Evolutionary conservation across 2,329 filamentous ascomycete genomes (phyloP).

Genomic region (Xylaria sp.): DNA sequence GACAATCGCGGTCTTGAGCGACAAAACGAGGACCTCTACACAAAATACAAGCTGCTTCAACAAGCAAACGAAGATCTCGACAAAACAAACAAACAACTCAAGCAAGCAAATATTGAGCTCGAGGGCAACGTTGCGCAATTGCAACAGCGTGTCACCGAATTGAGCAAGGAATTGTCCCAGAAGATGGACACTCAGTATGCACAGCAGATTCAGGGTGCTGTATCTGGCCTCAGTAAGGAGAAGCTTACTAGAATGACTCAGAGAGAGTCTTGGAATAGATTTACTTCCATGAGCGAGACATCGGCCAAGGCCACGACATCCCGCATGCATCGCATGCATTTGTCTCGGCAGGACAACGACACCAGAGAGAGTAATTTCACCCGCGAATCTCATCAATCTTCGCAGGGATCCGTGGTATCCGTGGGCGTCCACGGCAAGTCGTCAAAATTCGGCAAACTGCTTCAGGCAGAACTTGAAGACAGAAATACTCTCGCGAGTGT

Average conservation of each 20-base stretch:
- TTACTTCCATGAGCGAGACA: conserved; percentile 37
- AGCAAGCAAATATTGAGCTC: conserved; percentile 52
- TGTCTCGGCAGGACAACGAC: conserved; percentile 44
- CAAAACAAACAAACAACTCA: no score
- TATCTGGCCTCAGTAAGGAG: conserved; percentile 26
- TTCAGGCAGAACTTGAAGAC: conserved; percentile 43
- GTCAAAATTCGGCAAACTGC: conserved; percentile 41
- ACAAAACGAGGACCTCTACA: conserved; percentile 61
- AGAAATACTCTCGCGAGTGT: conserved; percentile 39
- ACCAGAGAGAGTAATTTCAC: conserved; percentile 45
- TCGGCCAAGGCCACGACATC: conserved; percentile 41
- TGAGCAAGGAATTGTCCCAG: conserved; percentile 35
- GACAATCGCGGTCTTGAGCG: conserved; percentile 60
- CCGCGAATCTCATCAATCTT: conserved; percentile 39
- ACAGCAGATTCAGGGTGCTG: conserved; percentile 59
- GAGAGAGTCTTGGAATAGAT: conserved; percentile 41
- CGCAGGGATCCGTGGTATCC: conserved; percentile 60
- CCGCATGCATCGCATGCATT: conserved; percentile 37
- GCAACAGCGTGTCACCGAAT: conserved; percentile 53
- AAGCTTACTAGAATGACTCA: conserved; percentile 44
- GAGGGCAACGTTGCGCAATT: conserved; percentile 54
- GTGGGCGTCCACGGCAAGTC: conserved; percentile 27
- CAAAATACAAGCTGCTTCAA: conserved; percentile 50
- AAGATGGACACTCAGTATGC: conserved; percentile 31
- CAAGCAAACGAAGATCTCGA: conserved; percentile 54